Conservation (phyloP, 2,329 filamentous ascomycete species). For the Pseudopyrenochaeta lycopersici region DNA sequence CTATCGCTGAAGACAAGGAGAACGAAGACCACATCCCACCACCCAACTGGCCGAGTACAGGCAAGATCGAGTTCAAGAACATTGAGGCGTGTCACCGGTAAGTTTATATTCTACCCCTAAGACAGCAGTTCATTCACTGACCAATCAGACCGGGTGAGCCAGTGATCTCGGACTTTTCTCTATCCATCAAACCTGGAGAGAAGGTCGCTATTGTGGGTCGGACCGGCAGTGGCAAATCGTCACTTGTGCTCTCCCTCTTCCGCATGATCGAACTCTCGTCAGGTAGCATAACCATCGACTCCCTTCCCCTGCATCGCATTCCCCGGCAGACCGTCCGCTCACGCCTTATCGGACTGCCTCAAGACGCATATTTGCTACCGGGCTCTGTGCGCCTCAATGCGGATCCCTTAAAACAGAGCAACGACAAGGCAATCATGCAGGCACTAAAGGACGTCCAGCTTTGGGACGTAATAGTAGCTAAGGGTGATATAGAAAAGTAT, state of each 20-base stretch:
- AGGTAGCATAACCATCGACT: slow-evolving; percentile 59
- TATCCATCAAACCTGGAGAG: slow-evolving; percentile 59
- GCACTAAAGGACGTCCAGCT: slow-evolving; percentile 59
- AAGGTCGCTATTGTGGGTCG: slow-evolving; percentile 63
- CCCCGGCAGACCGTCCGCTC: slow-evolving; percentile 57
- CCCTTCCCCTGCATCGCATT: slow-evolving; percentile 56
- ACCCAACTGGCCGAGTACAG: slow-evolving; percentile 54
- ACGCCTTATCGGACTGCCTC: slow-evolving; percentile 58
- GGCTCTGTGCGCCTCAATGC: slow-evolving; percentile 60
- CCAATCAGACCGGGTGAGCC: slow-evolving; percentile 31
- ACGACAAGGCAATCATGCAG: slow-evolving; percentile 52
- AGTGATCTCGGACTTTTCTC: slow-evolving; percentile 57
- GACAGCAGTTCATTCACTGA: not conserved
- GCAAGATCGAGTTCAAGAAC: slow-evolving; percentile 54
- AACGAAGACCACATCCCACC: slow-evolving; percentile 56
- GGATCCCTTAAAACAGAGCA: slow-evolving; percentile 52
- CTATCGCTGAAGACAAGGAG: slow-evolving; percentile 60
- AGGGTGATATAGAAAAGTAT: slow-evolving; percentile 40
- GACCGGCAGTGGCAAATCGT: slow-evolving; percentile 64
- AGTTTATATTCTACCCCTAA: slow-evolving; percentile 3
- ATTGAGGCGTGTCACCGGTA: slow-evolving; percentile 58
- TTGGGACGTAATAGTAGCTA: slow-evolving; percentile 49
- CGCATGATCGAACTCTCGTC: slow-evolving; percentile 57
- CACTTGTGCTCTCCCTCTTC: slow-evolving; percentile 59
- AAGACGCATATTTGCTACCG: slow-evolving; percentile 62